These are phyloP conservation scores for Citropsis articulata DNA, from an alignment of 345 rosid genomes.

Conservation along the genomic window DNA sequence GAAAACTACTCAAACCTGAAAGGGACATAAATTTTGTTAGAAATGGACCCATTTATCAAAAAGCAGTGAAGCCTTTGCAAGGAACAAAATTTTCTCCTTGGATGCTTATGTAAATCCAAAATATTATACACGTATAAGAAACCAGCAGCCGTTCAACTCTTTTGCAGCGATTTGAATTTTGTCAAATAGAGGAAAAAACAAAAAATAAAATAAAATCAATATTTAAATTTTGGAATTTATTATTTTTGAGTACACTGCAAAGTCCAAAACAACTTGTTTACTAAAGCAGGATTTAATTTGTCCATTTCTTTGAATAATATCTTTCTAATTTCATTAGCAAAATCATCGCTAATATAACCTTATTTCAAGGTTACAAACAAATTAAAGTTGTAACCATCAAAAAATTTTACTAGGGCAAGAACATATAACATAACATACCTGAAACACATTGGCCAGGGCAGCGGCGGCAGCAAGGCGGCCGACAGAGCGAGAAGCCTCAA, in stretches of 20 bases:
- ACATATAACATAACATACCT: constrained; percentile 34
- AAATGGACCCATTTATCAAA: constrained; percentile 35
- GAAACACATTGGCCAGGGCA: constrained; percentile 70
- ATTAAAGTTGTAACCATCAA: no score
- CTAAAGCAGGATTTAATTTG: constrained; percentile 41
- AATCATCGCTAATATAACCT: not conserved
- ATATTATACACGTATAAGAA: not conserved
- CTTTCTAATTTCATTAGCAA: no score
- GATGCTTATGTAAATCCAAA: constrained; percentile 21
- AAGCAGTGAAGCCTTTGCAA: constrained; percentile 6
- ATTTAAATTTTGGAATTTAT: not conserved
- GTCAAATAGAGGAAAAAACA: not conserved
- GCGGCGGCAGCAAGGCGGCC: constrained; percentile 78
- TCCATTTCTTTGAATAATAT: constrained; percentile 17
- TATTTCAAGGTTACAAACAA: not conserved
- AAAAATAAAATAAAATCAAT: not conserved
- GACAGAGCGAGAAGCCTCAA: constrained; percentile 43
- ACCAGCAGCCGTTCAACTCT: constrained; percentile 16
- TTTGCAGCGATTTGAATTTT: not conserved
- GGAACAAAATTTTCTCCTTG: constrained; percentile 15
- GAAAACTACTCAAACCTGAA: constrained; percentile 22
- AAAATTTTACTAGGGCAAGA: not conserved
- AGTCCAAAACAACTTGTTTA: constrained; percentile 20
- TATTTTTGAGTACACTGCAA: constrained; percentile 3
- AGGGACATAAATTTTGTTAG: constrained; percentile 30